These are phyloP conservation scores for Nannochloris sp. DNA, from an alignment of 139 green algal genomes.

Conservation along the genomic window DNA sequence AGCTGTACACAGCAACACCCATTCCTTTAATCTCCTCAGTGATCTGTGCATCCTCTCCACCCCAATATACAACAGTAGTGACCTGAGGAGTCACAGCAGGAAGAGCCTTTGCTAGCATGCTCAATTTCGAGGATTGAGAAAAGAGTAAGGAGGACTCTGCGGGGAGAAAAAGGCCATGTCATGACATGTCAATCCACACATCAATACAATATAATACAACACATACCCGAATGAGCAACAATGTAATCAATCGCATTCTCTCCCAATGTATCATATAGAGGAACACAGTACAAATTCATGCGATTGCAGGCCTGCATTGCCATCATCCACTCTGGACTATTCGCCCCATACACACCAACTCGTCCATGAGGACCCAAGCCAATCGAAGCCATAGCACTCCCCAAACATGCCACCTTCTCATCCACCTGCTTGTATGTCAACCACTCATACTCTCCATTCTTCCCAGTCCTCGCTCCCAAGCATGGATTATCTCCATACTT, in stretches of 20 bases:
- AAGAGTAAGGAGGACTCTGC: constrained; percentile 46
- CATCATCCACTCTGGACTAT: constrained; percentile 88
- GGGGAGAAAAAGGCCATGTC: not conserved
- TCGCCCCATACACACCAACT: constrained; percentile 67
- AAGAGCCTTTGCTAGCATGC: constrained; percentile 42
- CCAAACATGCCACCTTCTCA: constrained; percentile 22
- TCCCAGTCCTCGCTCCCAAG: constrained; percentile 35
- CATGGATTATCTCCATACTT: constrained; percentile 42
- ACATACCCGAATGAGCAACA: constrained; percentile 54
- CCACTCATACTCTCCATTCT: constrained; percentile 29
- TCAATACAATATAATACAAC: not conserved
- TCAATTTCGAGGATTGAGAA: constrained; percentile 51
- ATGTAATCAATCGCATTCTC: constrained; percentile 89
- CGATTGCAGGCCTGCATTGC: constrained; percentile 92
- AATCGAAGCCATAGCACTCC: constrained; percentile 25
- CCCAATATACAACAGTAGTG: constrained; percentile 77
- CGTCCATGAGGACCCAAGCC: constrained; percentile 28
- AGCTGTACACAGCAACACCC: constrained; percentile 42
- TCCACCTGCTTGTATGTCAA: constrained; percentile 38
- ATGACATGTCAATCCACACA: not conserved
- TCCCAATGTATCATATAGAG: constrained; percentile 90
- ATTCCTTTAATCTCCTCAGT: constrained; percentile 17
- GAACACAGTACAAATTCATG: constrained; percentile 74
- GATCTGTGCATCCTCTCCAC: constrained; percentile 7
- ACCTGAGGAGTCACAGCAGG: constrained; percentile 37